Evolutionary conservation across 169 alveolate species (phyloP), one percentile per base, ranked within the genome.

Genomic region (Plasmodium malariae): DNA sequence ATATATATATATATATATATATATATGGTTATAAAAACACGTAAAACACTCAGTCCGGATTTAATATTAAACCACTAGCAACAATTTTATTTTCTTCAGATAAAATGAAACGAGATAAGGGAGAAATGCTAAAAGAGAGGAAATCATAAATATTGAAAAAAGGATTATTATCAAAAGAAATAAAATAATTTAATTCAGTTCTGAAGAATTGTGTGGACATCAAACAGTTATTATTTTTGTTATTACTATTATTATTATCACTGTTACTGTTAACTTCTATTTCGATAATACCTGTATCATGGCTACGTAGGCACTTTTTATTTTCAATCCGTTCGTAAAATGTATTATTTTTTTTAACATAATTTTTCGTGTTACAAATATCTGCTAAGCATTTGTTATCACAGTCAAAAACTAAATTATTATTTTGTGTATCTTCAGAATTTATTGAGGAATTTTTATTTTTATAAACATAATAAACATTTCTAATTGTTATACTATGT

Each of bases 81-180:
- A 80, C 80, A 48, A 80, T 67, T 80, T 67, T 26, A 59, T 80
- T 80, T 80, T 65, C 80, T 71, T 80, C 90, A 80, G 90, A 65
- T 32, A 80, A 71, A 65, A 80, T 80, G 67, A 80, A 60, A 59
- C 90, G 90, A n/a, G 90, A 80, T 24, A 80, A 71, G 43, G 90
- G 90, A 54, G 90, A 80, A 57, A 80, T 54, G 57, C 63, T 32
- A 45, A 69, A 80, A 5, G 80, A 51, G 17, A 80, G 83, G 36
- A 80, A 71, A 40, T 80, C 90, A 59, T 80, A 80, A 59, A 45
- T 60, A 57, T 71, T 80, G 43, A 80, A 80, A 80, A 80, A 80
- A n/a, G n/a, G n/a, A 59, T 36, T 59, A 32, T 40, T 59, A 70
- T 80, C 80, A 26, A 51, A 71, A 37, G 90, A 24, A 49, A 80